Percentiles rank a stretch among this genome's conserved stretches.
Evolutionary conservation across 768 basidiomycete genomes (phyloP).

Genomic region (Naganishia randhawae): DNA sequence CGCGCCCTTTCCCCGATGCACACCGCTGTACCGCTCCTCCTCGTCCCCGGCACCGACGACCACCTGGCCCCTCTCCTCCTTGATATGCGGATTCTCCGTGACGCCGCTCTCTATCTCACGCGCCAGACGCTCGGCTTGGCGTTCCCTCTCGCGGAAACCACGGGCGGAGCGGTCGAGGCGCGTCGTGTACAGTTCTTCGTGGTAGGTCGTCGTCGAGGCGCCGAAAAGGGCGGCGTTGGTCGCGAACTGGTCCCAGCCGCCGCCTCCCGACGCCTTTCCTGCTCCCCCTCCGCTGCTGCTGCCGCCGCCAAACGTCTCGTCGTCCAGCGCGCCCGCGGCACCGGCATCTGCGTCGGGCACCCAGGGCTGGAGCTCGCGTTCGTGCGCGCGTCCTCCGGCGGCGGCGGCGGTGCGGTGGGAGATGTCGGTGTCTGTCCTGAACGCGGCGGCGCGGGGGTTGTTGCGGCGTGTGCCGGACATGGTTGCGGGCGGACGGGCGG

Average conservation of each 20-base stretch:
- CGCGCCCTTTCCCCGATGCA: constrained; percentile 71
- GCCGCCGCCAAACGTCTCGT: constrained; percentile 9
- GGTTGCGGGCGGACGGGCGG: too few relatives aligned
- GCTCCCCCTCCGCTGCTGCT: not conserved
- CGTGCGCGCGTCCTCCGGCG: not conserved
- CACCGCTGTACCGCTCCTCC: constrained; percentile 95
- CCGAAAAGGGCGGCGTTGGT: constrained; percentile 67
- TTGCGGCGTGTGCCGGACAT: not conserved
- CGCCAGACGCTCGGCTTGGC: constrained; percentile 79
- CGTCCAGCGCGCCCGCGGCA: not conserved
- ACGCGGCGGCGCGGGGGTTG: not conserved
- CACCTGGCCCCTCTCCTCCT: constrained; percentile 69
- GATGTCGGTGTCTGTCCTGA: constrained; percentile 19
- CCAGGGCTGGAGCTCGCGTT: constrained; percentile 18
- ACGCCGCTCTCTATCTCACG: constrained; percentile 72
- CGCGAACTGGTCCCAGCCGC: constrained; percentile 49
- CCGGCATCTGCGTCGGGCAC: not conserved
- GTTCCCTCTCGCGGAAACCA: constrained; percentile 84
- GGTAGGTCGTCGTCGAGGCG: constrained; percentile 73
- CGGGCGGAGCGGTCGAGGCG: constrained; percentile 71
- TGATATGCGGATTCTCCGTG: constrained; percentile 75
- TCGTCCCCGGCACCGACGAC: constrained; percentile 70
- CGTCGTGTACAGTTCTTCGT: constrained; percentile 93
- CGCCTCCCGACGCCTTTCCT: not conserved
- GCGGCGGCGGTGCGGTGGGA: not conserved